Evolutionary conservation across 1,284 basidiomycete genomes (phyloP), one percentile per base, ranked within the genome.

Genomic region (Lentinus polychrous): DNA sequence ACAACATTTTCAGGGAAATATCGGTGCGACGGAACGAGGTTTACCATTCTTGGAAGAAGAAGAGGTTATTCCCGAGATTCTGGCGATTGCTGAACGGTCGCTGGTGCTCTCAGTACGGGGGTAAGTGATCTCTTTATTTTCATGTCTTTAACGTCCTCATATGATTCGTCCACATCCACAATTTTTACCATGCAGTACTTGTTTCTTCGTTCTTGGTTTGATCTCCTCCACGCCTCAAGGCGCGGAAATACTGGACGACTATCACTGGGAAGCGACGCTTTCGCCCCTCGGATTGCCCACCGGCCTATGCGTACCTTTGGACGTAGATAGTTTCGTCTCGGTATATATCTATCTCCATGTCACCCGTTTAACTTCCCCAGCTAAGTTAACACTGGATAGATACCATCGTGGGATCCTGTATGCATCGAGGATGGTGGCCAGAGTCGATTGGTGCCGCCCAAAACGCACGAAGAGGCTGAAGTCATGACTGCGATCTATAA

Each of bases 11-110:
- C 57, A 96, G 92, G 96, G 95, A 1, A 95, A 95, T 62, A 86
- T 99, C 45, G 96, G 94, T 1, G 83, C 95, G 0, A 90, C 90
- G 0, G 81, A 86, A 55, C 83, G 90, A 6, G 96, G 96, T 0
- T 72, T 99, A n/a, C 86, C 85, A 1, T 94, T 99, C 64, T 73
- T 99, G 18, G 94, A 97, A 60, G 92, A 94, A 50, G 92, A 97
- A 63, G 92, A 94, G 55, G 84, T 97, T 51, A 86, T 98, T 39
- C 87, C 91, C 14, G 79, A 82, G 8, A 86, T 99, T 48, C 74
- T 97, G 34, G 85, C 94, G 53, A 96, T 98, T 49, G 93, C 94
- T 1, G 89, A 94, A 57, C 79, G 83, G 49, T 97, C 94, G 2
- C 76, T 78, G 1, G 87, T 98, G 46, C 79, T 96, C 36, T 96